Conservation (phyloP, 768 basidiomycete species). For the Pilatotrama ljubarskyi region DNA sequence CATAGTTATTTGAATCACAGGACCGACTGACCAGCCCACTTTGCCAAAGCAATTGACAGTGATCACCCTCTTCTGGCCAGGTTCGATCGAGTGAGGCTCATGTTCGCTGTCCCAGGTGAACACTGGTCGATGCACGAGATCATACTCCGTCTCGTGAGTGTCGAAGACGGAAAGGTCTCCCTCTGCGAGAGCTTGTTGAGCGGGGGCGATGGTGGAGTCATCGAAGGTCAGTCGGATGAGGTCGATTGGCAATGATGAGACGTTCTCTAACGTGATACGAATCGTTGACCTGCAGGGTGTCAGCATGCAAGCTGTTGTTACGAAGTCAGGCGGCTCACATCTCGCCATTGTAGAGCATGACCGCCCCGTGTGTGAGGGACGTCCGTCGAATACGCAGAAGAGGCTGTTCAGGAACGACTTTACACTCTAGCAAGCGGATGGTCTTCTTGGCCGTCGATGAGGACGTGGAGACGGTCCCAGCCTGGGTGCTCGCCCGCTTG, state of each 20-base stretch:
- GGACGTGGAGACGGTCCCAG: constrained; percentile 17
- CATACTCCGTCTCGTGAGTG: constrained; percentile 88
- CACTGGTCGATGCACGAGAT: constrained; percentile 72
- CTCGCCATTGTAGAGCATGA: constrained; percentile 97
- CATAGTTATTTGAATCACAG: background rate
- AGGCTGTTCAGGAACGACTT: constrained; percentile 86
- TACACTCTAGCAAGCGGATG: constrained; percentile 71
- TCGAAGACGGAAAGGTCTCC: constrained; percentile 81
- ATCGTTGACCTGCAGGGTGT: constrained; percentile 65
- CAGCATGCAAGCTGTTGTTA: background rate
- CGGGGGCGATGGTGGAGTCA: constrained; percentile 81
- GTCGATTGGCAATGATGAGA: constrained; percentile 78
- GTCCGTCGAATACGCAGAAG: constrained; percentile 82
- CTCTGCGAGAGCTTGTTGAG: constrained; percentile 76
- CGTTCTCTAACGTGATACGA: constrained; percentile 87
- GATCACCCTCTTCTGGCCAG: constrained; percentile 70
- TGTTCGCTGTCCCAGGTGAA: constrained; percentile 66
- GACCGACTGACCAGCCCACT: constrained; percentile 75
- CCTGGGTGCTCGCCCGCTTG: constrained; percentile 39
- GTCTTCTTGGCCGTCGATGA: constrained; percentile 30
- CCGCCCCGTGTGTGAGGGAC: constrained; percentile 88
- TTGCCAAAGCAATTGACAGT: constrained; percentile 83
- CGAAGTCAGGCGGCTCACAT: constrained; percentile 48
- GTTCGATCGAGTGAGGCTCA: constrained; percentile 55
- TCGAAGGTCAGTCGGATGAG: constrained; percentile 87